Evolutionary conservation across 345 rosid genomes (phyloP).

Genomic region (Gossypium australe): DNA sequence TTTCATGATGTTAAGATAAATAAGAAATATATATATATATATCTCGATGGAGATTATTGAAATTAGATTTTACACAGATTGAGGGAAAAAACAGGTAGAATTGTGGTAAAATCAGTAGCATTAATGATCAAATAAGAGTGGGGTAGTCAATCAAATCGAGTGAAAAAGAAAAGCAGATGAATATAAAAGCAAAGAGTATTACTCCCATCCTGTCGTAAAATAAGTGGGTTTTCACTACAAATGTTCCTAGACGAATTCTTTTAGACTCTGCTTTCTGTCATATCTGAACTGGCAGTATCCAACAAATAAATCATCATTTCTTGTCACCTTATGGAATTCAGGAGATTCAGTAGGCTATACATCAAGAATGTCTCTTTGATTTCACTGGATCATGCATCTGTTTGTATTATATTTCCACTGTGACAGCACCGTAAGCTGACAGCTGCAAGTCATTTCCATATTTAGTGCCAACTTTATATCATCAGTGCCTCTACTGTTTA

Average conservation of each 20-base stretch:
- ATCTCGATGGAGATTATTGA: background rate
- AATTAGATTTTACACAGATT: too few relatives aligned
- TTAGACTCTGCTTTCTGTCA: slow-evolving; percentile 4
- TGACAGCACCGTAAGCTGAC: slow-evolving; percentile 2
- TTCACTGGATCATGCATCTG: background rate
- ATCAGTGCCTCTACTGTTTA: slow-evolving; percentile 3
- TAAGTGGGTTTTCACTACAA: background rate
- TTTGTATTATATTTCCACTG: background rate
- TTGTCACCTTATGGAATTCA: slow-evolving; percentile 8
- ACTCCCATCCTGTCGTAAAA: slow-evolving; percentile 11
- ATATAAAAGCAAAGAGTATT: background rate
- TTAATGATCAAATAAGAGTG: background rate
- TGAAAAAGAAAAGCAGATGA: background rate
- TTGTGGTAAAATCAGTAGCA: background rate
- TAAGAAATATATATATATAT: background rate
- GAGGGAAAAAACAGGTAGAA: background rate
- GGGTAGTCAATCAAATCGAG: background rate
- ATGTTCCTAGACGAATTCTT: background rate
- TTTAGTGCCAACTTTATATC: background rate
- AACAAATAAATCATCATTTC: slow-evolving; percentile 5
- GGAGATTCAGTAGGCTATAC: background rate
- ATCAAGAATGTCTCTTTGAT: slow-evolving; percentile 4
- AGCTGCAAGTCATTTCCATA: slow-evolving; percentile 9
- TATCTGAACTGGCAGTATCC: background rate
- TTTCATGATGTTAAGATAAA: background rate